Evolutionary conservation across 129 eudicot genomes (phyloP), one percentile per base, ranked within the genome.

Genomic region (Artemisia argyi): DNA sequence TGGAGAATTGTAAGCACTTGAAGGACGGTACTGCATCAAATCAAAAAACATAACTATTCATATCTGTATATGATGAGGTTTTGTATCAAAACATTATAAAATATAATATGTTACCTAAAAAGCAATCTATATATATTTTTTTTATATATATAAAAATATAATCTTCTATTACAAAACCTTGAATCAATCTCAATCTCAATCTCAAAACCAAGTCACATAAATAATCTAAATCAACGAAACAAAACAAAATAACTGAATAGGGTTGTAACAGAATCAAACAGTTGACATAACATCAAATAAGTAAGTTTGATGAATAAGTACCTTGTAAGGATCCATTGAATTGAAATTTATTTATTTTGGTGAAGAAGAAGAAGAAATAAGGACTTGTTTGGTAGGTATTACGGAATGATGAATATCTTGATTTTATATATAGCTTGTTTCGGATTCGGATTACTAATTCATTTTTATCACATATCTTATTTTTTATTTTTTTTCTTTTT

Each of bases 1-100:
- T 19, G 92, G 86, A 42, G 90, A 63, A 63, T 89, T 84, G 83
- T 76, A 79, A 70, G 90, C 92, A 78, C 96, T 89, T 57, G 92
- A 84, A 35, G 96, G 83, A 19, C 92, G 96, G 85, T 70, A 73
- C 96, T 89, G 89, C 84, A 83, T 60, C 78, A 72, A 72, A 15
- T 2, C 26, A 7, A 58, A 76, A 55, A 22, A 51, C 35, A 80
- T 69, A 9, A 80, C 57, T 32, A 72, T 59, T 24, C 26, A 24
- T 24, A 24, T 24, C 26, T 24, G 2, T 24, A 24, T 24, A 24
- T 24, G 26, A 24, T 3, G 30, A 26, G 30, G 30, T 26, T 26
- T 26, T 26, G 30, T 26, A 26, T 30, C 30, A 28, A 28, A 28
- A n/a, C n/a, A n/a, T n/a, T n/a, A n/a, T n/a, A n/a, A n/a, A n/a